A percentile compares a stretch with the other conserved stretches of the same genome.
Evolutionary conservation across 352 stramenopile species (phyloP).

Genomic region (Phytophthora crassamura): DNA sequence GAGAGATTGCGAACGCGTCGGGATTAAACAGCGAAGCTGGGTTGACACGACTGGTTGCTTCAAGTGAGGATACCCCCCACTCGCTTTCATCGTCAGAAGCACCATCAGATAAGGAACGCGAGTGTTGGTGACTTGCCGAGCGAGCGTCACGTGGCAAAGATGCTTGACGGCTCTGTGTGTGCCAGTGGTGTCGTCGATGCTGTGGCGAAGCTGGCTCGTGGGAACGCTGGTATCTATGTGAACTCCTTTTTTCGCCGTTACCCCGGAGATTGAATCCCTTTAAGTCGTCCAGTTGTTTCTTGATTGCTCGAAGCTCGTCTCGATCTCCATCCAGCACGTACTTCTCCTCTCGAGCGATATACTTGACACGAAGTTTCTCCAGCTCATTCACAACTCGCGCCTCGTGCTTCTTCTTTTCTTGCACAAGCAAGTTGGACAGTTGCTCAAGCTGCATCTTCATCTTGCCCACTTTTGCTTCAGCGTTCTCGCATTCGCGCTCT

Average conservation of each 20-base stretch:
- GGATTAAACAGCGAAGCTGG: conserved; percentile 1
- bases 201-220: conserved; percentile 14
- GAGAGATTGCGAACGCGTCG: conserved; percentile 2
- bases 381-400: conserved; percentile 65
- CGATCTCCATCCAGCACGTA: conserved; percentile 83
- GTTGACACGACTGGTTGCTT: conserved; percentile 11
- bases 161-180: conserved; percentile 21
- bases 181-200: conserved; percentile 10
- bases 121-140: conserved; percentile 10
- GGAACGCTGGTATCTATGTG: conserved; percentile 9
- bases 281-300: conserved; percentile 80
- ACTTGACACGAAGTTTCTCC: conserved; percentile 84
- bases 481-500: conserved; percentile 45
- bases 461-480: conserved; percentile 41
- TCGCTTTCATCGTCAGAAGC: conserved; percentile 16
- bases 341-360: conserved; percentile 79
- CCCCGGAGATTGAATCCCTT: conserved; percentile 51
- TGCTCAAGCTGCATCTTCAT: conserved; percentile 70
- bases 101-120: conserved; percentile 18
- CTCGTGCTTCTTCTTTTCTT: conserved; percentile 80
- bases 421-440: conserved; percentile 53
- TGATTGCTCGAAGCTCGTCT: conserved; percentile 82
- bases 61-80: conserved; percentile 13
- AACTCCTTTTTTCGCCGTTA: conserved; percentile 1
- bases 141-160: conserved; percentile 7